Evolutionary conservation across 169 alveolate species (phyloP), one percentile per base, ranked within the genome.

Genomic region (Eimeria zaria): DNA sequence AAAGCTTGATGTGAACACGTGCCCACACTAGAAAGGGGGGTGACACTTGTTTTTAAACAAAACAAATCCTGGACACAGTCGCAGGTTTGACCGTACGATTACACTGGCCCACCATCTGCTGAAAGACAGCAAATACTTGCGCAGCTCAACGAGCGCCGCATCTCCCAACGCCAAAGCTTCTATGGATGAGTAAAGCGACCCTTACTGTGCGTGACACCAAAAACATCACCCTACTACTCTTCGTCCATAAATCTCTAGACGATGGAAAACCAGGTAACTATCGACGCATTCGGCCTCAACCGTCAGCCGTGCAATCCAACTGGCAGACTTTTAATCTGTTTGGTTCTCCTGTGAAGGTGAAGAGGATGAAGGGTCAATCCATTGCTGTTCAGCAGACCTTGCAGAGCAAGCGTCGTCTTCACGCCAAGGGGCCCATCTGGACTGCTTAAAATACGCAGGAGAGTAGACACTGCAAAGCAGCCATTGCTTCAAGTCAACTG

Each of bases 381-480:
- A 20, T 53, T 12, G 62, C 18, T 53, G 62, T 14, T 53, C 62
- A 53, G 3, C 62, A 14, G 62, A 53, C 62, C 18, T 53, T 14
- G 18, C 18, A 53, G 48, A 73, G 30, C 1, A 4, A 18, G 48
- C 8, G 44, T 74, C 62, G 27, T 74, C 85, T 12, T 74, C 85
- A 20, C 85, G 85, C 85, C 85, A 74, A 44, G 53, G 41, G 36
- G 39, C 41, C 85, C 85, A 74, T 39, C 6, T 46, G 16, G 85
- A 41, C n/a, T 27, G 9, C 20, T 74, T 20, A 41, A 74, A 74
- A 46, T 27, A 74, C 33, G 60, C 20, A 46, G 85, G 85, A 30
- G 62, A 39, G 24, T 6, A 22, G 33, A 4, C 36, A 44, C 39
- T 39, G 60, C 85, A 74, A 46, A 74, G 20, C 85, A 74, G 62